These are phyloP conservation scores for Huntiella omanensis DNA, from an alignment of 2,329 filamentous ascomycete species.

Conservation along the genomic window DNA sequence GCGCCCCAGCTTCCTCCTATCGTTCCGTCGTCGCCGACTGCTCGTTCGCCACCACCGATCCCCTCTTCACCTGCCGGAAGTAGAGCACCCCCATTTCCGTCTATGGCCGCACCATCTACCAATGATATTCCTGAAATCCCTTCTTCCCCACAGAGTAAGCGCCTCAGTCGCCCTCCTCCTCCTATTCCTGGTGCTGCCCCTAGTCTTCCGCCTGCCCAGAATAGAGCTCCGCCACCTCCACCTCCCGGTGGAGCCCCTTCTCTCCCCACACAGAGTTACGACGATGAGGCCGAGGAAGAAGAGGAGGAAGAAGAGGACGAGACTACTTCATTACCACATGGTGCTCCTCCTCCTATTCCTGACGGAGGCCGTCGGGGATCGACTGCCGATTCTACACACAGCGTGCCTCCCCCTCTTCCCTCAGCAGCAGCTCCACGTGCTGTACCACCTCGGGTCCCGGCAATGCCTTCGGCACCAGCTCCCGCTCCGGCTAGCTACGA, in stretches of 20 bases:
- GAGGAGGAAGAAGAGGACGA: conserved; percentile 85
- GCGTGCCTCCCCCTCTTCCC: conserved; percentile 31
- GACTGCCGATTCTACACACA: conserved; percentile 28
- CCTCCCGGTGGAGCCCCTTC: conserved; percentile 33
- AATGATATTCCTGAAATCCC: conserved; percentile 22
- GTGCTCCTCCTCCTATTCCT: conserved; percentile 80
- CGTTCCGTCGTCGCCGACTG: conserved; percentile 22
- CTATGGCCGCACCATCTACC: conserved; percentile 18
- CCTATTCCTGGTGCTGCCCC: conserved; percentile 41
- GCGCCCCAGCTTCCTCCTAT: conserved; percentile 15
- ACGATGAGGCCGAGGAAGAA: conserved; percentile 48
- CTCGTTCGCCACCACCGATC: conserved; percentile 23
- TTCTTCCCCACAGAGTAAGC: conserved; percentile 26
- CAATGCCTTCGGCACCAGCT: conserved; percentile 40
- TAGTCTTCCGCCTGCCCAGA: conserved; percentile 28
- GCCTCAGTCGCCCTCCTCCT: conserved; percentile 36
- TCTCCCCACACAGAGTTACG: conserved; percentile 22
- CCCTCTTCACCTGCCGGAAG: conserved; percentile 13
- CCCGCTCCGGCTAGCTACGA: conserved; percentile 22
- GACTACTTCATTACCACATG: conserved; percentile 95
- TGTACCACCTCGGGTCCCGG: conserved; percentile 30
- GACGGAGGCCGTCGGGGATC: conserved; percentile 55
- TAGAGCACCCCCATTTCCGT: conserved; percentile 17
- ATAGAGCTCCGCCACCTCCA: conserved; percentile 48
- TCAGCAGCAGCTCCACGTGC: conserved; percentile 25